A percentile compares a stretch with the other conserved stretches of the same genome.
These are phyloP conservation scores for Botrytis deweyae DNA, from an alignment of 2,329 filamentous ascomycete species.

Conservation along the genomic window DNA sequence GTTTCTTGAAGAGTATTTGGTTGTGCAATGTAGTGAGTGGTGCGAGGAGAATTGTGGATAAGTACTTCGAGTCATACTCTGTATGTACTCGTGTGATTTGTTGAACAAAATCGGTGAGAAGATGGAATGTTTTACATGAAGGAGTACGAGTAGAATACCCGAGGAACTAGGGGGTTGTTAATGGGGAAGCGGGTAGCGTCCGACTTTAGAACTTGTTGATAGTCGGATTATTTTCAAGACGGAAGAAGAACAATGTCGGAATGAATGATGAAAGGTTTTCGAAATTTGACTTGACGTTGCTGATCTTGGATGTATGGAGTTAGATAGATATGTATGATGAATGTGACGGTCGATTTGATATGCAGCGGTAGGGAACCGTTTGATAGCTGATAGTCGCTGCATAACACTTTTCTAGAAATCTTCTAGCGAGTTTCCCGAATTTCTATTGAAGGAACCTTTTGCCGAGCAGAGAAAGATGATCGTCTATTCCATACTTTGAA, in stretches of 20 bases:
- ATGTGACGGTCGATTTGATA: not conserved
- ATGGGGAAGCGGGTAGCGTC: not conserved
- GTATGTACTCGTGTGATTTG: not conserved
- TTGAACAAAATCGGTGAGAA: not conserved
- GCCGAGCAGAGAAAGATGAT: not conserved
- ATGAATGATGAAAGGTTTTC: not conserved
- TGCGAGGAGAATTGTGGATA: not conserved
- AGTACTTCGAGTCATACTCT: not conserved
- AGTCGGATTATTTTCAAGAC: not conserved
- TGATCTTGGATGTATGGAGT: not conserved
- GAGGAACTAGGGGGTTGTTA: not conserved
- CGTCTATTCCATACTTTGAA: not conserved
- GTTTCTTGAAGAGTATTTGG: not conserved
- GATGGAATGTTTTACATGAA: not conserved
- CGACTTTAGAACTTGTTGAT: not conserved
- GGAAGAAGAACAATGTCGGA: not conserved
- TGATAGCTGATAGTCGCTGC: not conserved
- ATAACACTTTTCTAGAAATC: conserved; percentile 2
- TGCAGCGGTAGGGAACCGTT: conserved; percentile 4
- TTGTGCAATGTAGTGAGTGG: not conserved
- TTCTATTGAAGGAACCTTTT: not conserved
- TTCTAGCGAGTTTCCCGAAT: conserved; percentile 1
- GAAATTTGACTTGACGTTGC: not conserved
- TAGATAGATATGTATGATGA: not conserved
- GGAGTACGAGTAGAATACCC: not conserved